Evolutionary conservation across 2,329 filamentous ascomycete genomes (phyloP), one percentile per base, ranked within the genome.

Genomic region (Aspergillus piperis): DNA sequence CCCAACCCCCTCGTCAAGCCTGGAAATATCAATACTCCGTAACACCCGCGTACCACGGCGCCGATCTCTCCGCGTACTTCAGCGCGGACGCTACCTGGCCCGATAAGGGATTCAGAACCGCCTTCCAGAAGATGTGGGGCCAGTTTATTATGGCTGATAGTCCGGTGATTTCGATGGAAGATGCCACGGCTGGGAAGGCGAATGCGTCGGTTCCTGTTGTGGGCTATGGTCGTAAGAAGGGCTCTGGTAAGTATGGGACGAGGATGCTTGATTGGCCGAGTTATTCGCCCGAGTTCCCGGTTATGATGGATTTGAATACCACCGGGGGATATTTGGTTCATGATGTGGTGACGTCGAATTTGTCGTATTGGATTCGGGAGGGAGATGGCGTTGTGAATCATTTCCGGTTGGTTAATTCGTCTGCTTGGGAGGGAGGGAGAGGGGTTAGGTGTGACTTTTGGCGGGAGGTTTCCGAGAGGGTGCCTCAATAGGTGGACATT

Each of bases 21-120:
- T 83, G 77, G 73, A 80, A 80, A 44, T 83, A 83, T 64, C 82
- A 84, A 64, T 83, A 78, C 27, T 87, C 90, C n/a, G 82, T 91
- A 17, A 85, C 92, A 42, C 86, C 86, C 41, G 85, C 88, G 15
- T 88, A 90, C 66, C 85, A 88, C 71, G 78, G 80, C 1, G 83
- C 87, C 17, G 90, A 91, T 30, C 82, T 94, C 8, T 78, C 79
- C 57, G 77, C 73, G 4, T 65, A 66, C 62, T 58, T 68, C 63
- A 32, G 69, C 68, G 55, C 63, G 61, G 66, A 63, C 3, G 30
- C 23, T 27, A 8, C 71, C 19, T 50, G 47, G 67, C 68, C 62
- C 58, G 55, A 57, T 30, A 13, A 65, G 2, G 75, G 73, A 21
- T 76, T 80, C 49, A 68, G 65, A 5, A 68, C 68, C 32, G 79